A percentile compares a stretch with the other conserved stretches of the same genome.
phyloP scores from a whole-genome alignment of 1,284 basidiomycete species.

The Leccinum angustisporum region DNA sequence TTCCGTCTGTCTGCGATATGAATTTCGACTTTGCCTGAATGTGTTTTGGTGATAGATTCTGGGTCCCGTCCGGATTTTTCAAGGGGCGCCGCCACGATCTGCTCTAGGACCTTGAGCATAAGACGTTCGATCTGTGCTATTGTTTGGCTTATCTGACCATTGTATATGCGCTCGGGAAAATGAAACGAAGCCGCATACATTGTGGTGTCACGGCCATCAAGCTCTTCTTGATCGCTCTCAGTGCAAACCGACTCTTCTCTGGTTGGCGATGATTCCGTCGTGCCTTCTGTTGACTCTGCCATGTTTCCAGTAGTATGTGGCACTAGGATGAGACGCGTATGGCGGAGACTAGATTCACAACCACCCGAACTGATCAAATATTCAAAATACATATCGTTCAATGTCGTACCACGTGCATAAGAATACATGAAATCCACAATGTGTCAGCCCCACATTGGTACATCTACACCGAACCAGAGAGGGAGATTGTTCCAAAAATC shows the following conservation, averaged over 20 bases:
- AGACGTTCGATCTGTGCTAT: constrained; percentile 49
- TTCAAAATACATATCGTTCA: not conserved
- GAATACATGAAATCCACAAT: constrained; percentile 17
- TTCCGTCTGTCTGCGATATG: constrained; percentile 30
- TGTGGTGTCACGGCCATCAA: not conserved
- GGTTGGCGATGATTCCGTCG: not conserved
- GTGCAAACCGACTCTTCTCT: not conserved
- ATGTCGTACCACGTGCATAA: constrained; percentile 4
- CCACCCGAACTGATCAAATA: not conserved
- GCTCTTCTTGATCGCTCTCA: constrained; percentile 18
- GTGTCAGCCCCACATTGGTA: constrained; percentile 48
- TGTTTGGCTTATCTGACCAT: constrained; percentile 24
- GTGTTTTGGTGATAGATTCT: not conserved
- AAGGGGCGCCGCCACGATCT: constrained; percentile 39
- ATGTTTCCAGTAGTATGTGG: constrained; percentile 1
- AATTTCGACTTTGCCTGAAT: constrained; percentile 27
- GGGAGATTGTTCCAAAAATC: constrained; percentile 66
- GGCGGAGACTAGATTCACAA: not conserved
- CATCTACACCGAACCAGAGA: constrained; percentile 61
- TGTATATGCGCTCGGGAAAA: constrained; percentile 21
- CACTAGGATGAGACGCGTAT: not conserved
- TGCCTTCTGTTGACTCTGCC: not conserved
- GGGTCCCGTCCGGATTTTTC: constrained; percentile 5
- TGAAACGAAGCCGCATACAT: constrained; percentile 6
- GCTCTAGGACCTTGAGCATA: constrained; percentile 51